These are phyloP conservation scores for Phylloporus arenicola DNA, from an alignment of 768 basidiomycete species.

Conservation along the genomic window DNA sequence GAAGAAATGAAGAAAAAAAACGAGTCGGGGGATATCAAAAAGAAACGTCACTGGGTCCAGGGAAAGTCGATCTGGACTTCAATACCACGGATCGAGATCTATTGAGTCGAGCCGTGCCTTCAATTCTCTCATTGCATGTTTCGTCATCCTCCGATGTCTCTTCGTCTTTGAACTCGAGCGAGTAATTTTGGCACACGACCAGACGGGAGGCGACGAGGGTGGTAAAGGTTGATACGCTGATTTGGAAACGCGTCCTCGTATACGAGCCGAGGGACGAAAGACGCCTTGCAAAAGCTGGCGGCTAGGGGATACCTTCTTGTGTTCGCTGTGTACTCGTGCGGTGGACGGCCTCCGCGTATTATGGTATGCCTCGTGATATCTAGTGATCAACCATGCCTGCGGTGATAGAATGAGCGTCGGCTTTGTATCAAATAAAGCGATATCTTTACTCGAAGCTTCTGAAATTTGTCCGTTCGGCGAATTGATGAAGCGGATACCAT, in stretches of 20 bases:
- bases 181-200: constrained; percentile 20
- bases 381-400: constrained; percentile 5
- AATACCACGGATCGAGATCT: constrained; percentile 11
- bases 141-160: constrained; percentile 7
- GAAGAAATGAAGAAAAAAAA: not conserved
- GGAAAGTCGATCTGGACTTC: not conserved
- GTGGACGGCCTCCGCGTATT: not conserved
- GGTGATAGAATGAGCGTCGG: not conserved
- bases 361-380: not conserved
- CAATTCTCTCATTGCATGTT: constrained; percentile 6
- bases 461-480: constrained; percentile 1
- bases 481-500: not conserved
- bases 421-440: not conserved
- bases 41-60: not conserved
- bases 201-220: not conserved
- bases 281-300: constrained; percentile 1
- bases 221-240: not conserved
- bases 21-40: not conserved
- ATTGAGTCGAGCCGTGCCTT: constrained; percentile 8
- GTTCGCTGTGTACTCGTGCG: not conserved
- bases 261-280: not conserved
- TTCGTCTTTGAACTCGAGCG: constrained; percentile 5
- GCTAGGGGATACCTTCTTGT: not conserved
- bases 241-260: not conserved
- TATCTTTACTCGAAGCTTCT: constrained; percentile 2